A percentile compares a stretch with the other conserved stretches of the same genome.
These are phyloP conservation scores for Xanthoconium stramineum DNA, from an alignment of 768 basidiomycete species.

Conservation along the genomic window DNA sequence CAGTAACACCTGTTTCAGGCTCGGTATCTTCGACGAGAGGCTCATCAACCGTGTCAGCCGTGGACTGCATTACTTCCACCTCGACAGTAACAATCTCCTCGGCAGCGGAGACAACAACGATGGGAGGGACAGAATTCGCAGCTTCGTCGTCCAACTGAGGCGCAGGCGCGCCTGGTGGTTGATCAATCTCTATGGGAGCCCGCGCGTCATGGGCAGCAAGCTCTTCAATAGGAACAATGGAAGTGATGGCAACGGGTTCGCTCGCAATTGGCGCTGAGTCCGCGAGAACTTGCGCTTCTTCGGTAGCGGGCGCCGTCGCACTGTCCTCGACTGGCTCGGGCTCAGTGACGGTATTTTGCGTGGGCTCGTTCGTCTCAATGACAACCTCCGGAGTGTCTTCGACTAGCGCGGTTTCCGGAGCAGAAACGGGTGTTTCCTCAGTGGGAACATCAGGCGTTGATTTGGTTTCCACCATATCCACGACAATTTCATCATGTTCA, in stretches of 20 bases:
- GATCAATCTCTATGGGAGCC: constrained; percentile 1
- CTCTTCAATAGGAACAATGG: constrained; percentile 1
- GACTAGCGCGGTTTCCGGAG: neutral
- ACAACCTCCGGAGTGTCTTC: neutral
- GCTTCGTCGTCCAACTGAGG: constrained; percentile 11
- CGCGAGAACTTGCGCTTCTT: neutral
- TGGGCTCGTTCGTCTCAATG: neutral
- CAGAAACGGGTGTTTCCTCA: neutral
- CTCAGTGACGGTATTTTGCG: neutral
- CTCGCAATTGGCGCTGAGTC: neutral
- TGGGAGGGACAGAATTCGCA: neutral
- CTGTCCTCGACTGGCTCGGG: neutral
- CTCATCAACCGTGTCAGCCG: neutral
- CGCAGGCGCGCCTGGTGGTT: neutral
- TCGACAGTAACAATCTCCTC: neutral
- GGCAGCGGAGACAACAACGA: neutral
- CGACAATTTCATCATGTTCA: neutral
- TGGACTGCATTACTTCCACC: neutral
- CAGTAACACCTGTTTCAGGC: neutral
- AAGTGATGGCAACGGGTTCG: neutral
- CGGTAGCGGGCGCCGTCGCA: neutral
- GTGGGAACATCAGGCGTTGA: neutral
- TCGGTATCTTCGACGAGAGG: neutral
- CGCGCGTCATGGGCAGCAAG: neutral
- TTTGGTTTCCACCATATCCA: neutral